A percentile compares a stretch with the other conserved stretches of the same genome.
Conservation (phyloP, 805 yeast species). For the Metschnikowia arizonensis region DNA sequence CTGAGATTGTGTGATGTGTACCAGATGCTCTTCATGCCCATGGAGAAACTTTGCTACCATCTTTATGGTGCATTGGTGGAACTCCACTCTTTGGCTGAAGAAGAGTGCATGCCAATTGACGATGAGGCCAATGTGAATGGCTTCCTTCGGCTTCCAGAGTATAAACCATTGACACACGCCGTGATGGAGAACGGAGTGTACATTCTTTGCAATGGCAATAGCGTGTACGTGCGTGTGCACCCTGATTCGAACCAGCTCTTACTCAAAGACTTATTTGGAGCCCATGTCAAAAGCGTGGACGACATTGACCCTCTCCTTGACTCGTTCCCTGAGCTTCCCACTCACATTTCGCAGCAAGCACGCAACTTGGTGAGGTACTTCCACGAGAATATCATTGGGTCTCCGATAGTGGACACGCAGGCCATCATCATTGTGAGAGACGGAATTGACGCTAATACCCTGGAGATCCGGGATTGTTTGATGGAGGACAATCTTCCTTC, state of each 20-base stretch:
- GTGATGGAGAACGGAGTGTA: conserved; percentile 70
- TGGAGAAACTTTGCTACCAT: conserved; percentile 55
- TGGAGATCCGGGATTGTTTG: conserved; percentile 50
- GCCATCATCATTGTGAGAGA: conserved; percentile 61
- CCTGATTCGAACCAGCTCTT: conserved; percentile 62
- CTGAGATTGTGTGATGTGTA: conserved; percentile 53
- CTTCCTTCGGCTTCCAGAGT: conserved; percentile 48
- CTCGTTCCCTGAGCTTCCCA: conserved; percentile 66
- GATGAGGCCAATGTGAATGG: conserved; percentile 40
- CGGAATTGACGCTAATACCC: conserved; percentile 57
- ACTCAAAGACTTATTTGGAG: conserved; percentile 71
- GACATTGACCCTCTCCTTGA: conserved; percentile 48
- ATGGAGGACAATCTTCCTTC: conserved; percentile 57
- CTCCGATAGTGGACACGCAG: conserved; percentile 24
- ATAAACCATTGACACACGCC: conserved; percentile 39
- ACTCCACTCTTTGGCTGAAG: conserved; percentile 58
- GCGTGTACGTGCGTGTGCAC: conserved; percentile 62
- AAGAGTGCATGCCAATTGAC: conserved; percentile 41
- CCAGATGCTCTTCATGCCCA: conserved; percentile 48
- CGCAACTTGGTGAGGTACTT: conserved; percentile 58
- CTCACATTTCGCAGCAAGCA: conserved; percentile 65
- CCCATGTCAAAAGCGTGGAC: conserved; percentile 39
- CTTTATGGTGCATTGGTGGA: conserved; percentile 80
- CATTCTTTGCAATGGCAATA: conserved; percentile 65
- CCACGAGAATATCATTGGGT: conserved; percentile 31